Evolutionary conservation across 164 flowering plant genomes (phyloP), one percentile per base, ranked within the genome.

Genomic region (Santalum album): DNA sequence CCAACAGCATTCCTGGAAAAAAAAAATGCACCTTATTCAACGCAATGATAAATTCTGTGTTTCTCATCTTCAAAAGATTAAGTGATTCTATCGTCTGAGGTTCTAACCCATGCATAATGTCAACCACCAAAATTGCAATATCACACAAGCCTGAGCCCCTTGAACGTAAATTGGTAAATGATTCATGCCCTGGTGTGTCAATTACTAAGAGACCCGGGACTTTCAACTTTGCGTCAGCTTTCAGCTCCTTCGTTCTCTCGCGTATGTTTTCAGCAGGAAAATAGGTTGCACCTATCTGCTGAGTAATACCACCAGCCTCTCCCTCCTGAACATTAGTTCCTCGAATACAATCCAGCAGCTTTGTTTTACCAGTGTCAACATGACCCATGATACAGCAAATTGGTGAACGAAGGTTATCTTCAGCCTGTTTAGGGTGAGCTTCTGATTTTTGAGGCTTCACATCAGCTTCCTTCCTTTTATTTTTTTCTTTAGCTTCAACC

Each of bases 251-350:
- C 3, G 99, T 94, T 70, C 99, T 83, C 61, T 87, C 97, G 21
- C 95, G 70, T 25, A 94, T 83, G 65, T 90, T 94, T 63, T 76
- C 87, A 46, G 94, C 87, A 52, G 99, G 99, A 59, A 94, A 87
- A 62, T 89, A 94, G 17, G 99, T 89, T 14, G 99, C 99, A 45
- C 99, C 99, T 67, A 94, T 94, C 71, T 94, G 99, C 63, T 89
- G 99, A 2, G 99, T 94, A 60, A 94, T 94, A n/a, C 99, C 99
- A 52, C 99, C 99, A 55, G 99, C 99, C 71, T 94, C 99, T 56
- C 99, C 99, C 69, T 85, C 97, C 74, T 94, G 99, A 67, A 94
- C 99, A 75, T 94, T 90, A 43, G 99, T 94, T 39, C 99, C 85
- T 50, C 99, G 72, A 22, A 94, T 90, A 69, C 97, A 89, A 76